These are phyloP conservation scores for Leishmania lainsoni DNA, from an alignment of 208 protist genomes.

Conservation along the genomic window DNA sequence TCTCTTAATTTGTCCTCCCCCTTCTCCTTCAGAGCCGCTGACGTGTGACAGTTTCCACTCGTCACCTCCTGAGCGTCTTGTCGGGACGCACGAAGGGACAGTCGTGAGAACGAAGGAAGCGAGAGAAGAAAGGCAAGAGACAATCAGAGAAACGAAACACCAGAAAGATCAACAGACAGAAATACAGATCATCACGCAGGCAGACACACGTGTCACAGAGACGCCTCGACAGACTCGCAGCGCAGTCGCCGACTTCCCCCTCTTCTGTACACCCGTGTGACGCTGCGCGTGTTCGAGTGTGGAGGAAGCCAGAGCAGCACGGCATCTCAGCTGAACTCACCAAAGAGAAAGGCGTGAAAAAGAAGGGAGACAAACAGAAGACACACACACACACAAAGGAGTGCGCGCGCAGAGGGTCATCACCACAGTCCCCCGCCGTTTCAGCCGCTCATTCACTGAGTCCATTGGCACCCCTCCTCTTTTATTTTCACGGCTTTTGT, in stretches of 20 bases:
- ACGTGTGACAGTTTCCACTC: not conserved
- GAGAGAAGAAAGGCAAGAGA: not conserved
- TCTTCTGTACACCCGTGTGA: not conserved
- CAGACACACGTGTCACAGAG: conserved; percentile 1
- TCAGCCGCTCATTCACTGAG: not conserved
- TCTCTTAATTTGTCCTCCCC: not conserved
- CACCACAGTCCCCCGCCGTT: not conserved
- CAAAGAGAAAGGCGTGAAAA: not conserved
- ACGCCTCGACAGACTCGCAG: not conserved
- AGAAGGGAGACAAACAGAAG: not conserved
- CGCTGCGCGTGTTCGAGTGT: not conserved
- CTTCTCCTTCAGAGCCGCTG: not conserved
- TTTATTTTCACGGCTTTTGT: not conserved
- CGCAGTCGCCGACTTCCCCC: not conserved
- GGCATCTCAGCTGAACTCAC: not conserved
- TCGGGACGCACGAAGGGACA: not conserved
- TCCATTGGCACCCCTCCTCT: not conserved
- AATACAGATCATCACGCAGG: not conserved
- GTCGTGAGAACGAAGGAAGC: not conserved
- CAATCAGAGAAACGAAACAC: too few relatives aligned
- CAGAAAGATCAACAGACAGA: not conserved
- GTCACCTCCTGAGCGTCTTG: not conserved
- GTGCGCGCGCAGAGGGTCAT: not conserved
- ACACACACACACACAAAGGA: not conserved
- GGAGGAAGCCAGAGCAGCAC: not conserved